Percentiles rank a stretch among this genome's conserved stretches.
phyloP scores from a whole-genome alignment of 129 eudicot genomes.

The Lactuca sativa region DNA sequence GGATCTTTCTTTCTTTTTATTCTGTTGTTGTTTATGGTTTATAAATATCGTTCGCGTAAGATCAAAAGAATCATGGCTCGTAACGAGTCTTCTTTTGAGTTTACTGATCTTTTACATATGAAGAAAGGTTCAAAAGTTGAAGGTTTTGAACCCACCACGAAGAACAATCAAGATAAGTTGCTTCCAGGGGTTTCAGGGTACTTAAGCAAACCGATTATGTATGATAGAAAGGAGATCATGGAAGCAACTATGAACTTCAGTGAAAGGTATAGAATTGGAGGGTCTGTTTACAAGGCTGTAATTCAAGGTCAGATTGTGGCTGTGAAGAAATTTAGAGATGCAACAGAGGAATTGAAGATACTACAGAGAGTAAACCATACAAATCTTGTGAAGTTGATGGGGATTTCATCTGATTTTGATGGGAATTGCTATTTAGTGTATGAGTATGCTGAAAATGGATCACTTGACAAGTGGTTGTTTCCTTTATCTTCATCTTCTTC shows the following conservation, averaged over 20 bases:
- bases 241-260: conserved; percentile 64
- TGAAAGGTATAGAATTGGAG: conserved; percentile 57
- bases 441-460: conserved; percentile 75
- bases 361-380: conserved; percentile 76
- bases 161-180: conserved; percentile 57
- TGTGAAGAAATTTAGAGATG: conserved; percentile 62
- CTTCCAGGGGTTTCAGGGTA: conserved; percentile 75
- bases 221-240: conserved; percentile 56
- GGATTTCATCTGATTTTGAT: conserved; percentile 49
- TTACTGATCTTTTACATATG: conserved; percentile 40
- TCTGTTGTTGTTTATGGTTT: conserved; percentile 32
- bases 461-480: conserved; percentile 61
- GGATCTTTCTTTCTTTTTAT: conserved; percentile 36
- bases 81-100: conserved; percentile 45
- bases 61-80: conserved; percentile 40
- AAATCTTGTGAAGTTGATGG: conserved; percentile 70
- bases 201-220: conserved; percentile 53
- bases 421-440: conserved; percentile 60
- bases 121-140: conserved; percentile 39
- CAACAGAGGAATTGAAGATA: conserved; percentile 61
- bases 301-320: conserved; percentile 59
- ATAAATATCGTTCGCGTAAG: conserved; percentile 24
- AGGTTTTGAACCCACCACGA: conserved; percentile 24
- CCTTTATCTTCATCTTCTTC: conserved; percentile 39
- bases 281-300: conserved; percentile 62